These are phyloP conservation scores for Daldinia decipiens DNA, from an alignment of 495 filamentous ascomycete species.

Conservation along the genomic window DNA sequence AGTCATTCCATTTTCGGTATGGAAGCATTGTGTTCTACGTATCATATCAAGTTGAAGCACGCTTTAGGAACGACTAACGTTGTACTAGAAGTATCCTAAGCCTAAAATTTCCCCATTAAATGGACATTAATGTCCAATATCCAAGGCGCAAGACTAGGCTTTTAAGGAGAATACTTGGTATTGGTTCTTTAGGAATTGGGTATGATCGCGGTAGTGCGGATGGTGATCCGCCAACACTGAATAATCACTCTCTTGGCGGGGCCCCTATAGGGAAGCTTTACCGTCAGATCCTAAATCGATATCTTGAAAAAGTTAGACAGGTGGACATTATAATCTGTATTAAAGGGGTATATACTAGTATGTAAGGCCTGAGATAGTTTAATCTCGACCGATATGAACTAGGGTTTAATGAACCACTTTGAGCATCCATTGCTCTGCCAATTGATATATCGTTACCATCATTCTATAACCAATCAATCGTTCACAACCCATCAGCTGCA, in stretches of 20 bases:
- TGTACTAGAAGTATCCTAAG: neutral
- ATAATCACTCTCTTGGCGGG: neutral
- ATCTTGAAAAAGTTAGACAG: neutral
- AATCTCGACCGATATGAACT: neutral
- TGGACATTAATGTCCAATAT: neutral
- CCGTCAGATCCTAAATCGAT: neutral
- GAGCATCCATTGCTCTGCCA: conserved; percentile 1
- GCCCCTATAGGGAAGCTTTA: neutral
- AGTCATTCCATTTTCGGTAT: neutral
- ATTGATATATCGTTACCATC: neutral
- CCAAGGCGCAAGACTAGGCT: neutral
- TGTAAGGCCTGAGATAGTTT: neutral
- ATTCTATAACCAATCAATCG: neutral
- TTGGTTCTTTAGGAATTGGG: neutral
- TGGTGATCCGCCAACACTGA: neutral
- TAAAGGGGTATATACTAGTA: conserved; percentile 7
- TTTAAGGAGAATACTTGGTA: neutral
- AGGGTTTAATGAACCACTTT: neutral
- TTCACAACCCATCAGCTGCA: neutral
- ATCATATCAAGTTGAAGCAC: neutral
- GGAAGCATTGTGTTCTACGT: neutral
- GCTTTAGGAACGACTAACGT: neutral
- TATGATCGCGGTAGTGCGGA: neutral
- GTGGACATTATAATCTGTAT: conserved; percentile 1
- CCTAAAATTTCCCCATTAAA: neutral